A percentile compares a stretch with the other conserved stretches of the same genome.
phyloP scores from a whole-genome alignment of 139 green algal genomes.

The Chlamydomonas schloesseri region DNA sequence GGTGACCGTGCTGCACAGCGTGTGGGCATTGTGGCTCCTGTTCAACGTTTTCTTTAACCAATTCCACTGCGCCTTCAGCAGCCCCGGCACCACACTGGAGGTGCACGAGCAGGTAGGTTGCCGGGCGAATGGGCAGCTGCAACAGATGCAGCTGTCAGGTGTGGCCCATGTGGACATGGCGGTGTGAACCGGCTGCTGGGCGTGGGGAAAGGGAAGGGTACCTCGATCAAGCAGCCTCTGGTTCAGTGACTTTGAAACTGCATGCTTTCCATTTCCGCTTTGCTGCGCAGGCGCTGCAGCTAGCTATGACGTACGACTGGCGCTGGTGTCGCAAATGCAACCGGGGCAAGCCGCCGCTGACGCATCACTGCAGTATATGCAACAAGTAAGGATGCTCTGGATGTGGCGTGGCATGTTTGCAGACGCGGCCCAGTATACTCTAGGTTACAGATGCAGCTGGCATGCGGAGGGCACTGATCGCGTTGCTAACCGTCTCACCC shows the following conservation, averaged over 20 bases:
- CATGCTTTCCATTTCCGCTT: neutral
- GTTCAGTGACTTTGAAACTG: too few relatives aligned
- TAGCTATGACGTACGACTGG: slow-evolving; percentile 43
- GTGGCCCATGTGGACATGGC: too few relatives aligned
- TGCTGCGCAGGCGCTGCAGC: slow-evolving; percentile 38
- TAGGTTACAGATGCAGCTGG: too few relatives aligned
- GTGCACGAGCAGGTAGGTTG: slow-evolving; percentile 33
- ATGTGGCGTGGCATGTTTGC: too few relatives aligned
- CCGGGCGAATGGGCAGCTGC: too few relatives aligned
- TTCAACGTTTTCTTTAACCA: slow-evolving; percentile 70
- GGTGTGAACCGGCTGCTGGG: too few relatives aligned
- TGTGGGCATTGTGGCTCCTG: slow-evolving; percentile 47
- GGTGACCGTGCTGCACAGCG: slow-evolving; percentile 13
- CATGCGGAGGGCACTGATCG: too few relatives aligned
- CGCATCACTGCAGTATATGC: slow-evolving; percentile 77
- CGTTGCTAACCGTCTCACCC: too few relatives aligned
- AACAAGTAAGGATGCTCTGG: slow-evolving; percentile 37
- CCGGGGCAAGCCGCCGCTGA: slow-evolving; percentile 63
- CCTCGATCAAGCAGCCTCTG: too few relatives aligned
- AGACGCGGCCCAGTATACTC: too few relatives aligned
- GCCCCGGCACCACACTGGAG: slow-evolving; percentile 51
- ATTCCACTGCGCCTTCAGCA: slow-evolving; percentile 49
- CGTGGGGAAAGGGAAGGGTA: too few relatives aligned
- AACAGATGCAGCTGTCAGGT: too few relatives aligned
- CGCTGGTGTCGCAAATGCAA: slow-evolving; percentile 69